phyloP scores from a whole-genome alignment of 1,284 basidiomycete genomes.

The Leccinum griseonigrum region DNA sequence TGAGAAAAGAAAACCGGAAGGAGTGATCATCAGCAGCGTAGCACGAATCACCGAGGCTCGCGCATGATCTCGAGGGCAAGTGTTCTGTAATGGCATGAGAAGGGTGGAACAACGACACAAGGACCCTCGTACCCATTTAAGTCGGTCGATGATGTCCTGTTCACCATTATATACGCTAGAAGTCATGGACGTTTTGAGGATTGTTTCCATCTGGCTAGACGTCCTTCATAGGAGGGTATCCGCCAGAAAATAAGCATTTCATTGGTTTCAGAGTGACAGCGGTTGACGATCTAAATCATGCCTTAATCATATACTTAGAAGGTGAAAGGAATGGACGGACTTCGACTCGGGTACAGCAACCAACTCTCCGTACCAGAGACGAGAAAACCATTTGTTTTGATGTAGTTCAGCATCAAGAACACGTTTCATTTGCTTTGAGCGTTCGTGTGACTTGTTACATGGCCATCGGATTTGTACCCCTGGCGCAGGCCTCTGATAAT shows the following conservation, averaged over 20 bases:
- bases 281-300: slow-evolving; percentile 69
- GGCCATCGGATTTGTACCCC: too few species aligned
- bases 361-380: too few species aligned
- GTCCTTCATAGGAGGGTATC: slow-evolving; percentile 96
- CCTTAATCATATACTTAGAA: slow-evolving; percentile 4
- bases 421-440: too few species aligned
- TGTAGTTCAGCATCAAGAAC: too few species aligned
- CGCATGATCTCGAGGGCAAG: slow-evolving; percentile 86
- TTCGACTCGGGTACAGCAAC: slow-evolving; percentile 85
- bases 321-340: slow-evolving; percentile 40
- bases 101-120: neutral
- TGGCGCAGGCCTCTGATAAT: too few species aligned
- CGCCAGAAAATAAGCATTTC: slow-evolving; percentile 96
- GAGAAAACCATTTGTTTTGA: too few species aligned
- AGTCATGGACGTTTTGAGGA: slow-evolving; percentile 86
- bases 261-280: slow-evolving; percentile 90
- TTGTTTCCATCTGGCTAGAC: slow-evolving; percentile 91
- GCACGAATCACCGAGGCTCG: slow-evolving; percentile 62
- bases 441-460: too few species aligned
- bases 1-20: slow-evolving; percentile 95
- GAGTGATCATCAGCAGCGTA: slow-evolving; percentile 98
- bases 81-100: slow-evolving; percentile 40
- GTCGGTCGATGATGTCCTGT: slow-evolving; percentile 57
- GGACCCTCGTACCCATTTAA: slow-evolving; percentile 46
- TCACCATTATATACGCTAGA: slow-evolving; percentile 92